Evolutionary conservation across 345 rosid genomes (phyloP).

Genomic region (Syzygium grande): DNA sequence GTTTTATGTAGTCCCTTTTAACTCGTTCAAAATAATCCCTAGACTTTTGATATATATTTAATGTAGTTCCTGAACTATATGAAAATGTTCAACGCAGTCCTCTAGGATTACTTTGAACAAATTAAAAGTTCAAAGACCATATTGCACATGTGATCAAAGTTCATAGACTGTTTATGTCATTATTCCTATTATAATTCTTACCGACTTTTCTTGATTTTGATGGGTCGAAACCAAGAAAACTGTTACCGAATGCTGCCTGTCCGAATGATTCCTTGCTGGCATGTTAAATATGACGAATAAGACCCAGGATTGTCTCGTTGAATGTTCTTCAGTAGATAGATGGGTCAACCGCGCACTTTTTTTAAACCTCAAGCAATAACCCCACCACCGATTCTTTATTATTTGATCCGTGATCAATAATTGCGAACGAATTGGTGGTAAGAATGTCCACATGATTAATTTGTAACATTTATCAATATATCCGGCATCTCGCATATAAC

Average conservation of each 20-base stretch:
- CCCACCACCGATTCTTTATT: background rate
- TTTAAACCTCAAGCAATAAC: background rate
- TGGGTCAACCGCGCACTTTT: background rate
- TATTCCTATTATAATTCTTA: background rate
- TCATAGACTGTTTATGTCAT: too few species aligned
- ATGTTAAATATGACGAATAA: background rate
- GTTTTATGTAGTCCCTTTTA: too few species aligned
- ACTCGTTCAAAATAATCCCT: too few species aligned
- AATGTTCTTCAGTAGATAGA: background rate
- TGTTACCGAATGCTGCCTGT: background rate
- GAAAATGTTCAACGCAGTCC: too few species aligned
- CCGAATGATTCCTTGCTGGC: background rate
- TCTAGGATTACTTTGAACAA: too few species aligned
- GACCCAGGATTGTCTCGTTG: background rate
- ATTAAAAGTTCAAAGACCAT: too few species aligned
- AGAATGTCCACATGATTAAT: background rate
- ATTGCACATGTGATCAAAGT: too few species aligned
- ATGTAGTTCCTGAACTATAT: too few species aligned
- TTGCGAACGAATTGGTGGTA: background rate
- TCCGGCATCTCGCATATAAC: background rate
- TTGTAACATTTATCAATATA: background rate
- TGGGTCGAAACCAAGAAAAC: background rate
- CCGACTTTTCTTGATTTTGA: background rate
- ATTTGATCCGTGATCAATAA: background rate
- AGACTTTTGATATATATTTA: too few species aligned